Evolutionary conservation across 2,329 filamentous ascomycete species (phyloP).

Genomic region (Tolypocladium tundrense): DNA sequence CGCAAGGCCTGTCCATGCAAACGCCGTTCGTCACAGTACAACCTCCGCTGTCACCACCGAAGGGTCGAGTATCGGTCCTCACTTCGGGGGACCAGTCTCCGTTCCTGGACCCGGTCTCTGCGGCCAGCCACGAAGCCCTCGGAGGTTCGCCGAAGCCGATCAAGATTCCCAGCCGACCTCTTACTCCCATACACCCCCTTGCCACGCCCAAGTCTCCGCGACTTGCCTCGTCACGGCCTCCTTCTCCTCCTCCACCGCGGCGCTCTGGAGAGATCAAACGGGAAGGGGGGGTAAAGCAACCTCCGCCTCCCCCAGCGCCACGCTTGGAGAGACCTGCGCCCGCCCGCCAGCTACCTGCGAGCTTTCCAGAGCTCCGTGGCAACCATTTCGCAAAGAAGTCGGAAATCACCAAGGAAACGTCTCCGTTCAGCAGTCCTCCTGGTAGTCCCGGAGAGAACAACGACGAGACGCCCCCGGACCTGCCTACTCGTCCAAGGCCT

Average conservation of each 20-base stretch:
- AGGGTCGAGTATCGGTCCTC: slow-evolving; percentile 25
- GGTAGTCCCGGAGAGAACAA: slow-evolving; percentile 49
- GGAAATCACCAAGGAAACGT: slow-evolving; percentile 35
- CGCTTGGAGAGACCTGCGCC: slow-evolving; percentile 58
- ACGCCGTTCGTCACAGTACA: slow-evolving; percentile 61
- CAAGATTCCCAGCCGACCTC: slow-evolving; percentile 44
- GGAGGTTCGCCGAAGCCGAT: slow-evolving; percentile 33
- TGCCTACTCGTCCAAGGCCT: slow-evolving; percentile 41
- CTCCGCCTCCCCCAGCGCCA: slow-evolving; percentile 65
- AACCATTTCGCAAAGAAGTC: slow-evolving; percentile 7
- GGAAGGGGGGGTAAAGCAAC: slow-evolving; percentile 31
- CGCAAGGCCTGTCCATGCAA: slow-evolving; percentile 25
- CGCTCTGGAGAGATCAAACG: slow-evolving; percentile 49
- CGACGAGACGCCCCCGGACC: slow-evolving; percentile 38
- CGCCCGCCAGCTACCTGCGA: slow-evolving; percentile 11
- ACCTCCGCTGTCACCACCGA: slow-evolving; percentile 60
- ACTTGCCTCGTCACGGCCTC: slow-evolving; percentile 37
- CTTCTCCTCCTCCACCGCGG: slow-evolving; percentile 53
- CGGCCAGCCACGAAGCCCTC: slow-evolving; percentile 30
- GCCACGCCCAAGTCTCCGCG: slow-evolving; percentile 32
- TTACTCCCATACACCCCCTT: slow-evolving; percentile 36
- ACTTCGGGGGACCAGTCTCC: slow-evolving; percentile 29
- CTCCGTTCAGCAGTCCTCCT: slow-evolving; percentile 82
- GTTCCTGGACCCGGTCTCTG: slow-evolving; percentile 38
- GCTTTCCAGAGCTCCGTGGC: slow-evolving; percentile 6